phyloP scores from a whole-genome alignment of 2,329 filamentous ascomycete genomes.

The Cladophialophora yegresii region DNA sequence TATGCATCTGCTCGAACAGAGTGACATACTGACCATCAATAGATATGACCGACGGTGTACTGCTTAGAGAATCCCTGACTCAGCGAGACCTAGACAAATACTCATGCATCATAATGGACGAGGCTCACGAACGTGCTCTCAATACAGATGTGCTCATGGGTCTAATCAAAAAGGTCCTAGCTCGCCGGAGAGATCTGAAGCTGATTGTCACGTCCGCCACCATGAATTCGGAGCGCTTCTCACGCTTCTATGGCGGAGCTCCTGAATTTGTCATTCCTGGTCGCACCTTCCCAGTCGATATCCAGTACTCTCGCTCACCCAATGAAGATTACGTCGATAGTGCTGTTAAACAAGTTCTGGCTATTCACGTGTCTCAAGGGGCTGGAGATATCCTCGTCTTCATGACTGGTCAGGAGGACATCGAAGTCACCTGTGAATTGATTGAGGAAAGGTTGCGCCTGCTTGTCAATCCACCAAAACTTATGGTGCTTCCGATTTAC shows the following conservation, averaged over 20 bases:
- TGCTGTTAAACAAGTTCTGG: slow-evolving; percentile 90
- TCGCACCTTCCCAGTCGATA: slow-evolving; percentile 93
- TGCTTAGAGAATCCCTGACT: slow-evolving; percentile 88
- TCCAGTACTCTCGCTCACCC: slow-evolving; percentile 90
- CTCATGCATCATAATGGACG: slow-evolving; percentile 99
- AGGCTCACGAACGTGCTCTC: slow-evolving; percentile 92
- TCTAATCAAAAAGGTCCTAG: slow-evolving; percentile 93
- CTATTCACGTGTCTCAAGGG: slow-evolving; percentile 94
- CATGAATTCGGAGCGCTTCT: slow-evolving; percentile 97
- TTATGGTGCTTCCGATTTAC: slow-evolving; percentile 95
- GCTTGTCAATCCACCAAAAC: slow-evolving; percentile 89
- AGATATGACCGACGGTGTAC: slow-evolving; percentile 95
- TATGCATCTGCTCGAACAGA: background rate
- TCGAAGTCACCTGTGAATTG: slow-evolving; percentile 93
- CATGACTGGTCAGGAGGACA: slow-evolving; percentile 99
- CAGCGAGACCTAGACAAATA: slow-evolving; percentile 93
- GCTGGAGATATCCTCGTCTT: slow-evolving; percentile 94
- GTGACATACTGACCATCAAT: slow-evolving; percentile 26
- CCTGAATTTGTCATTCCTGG: slow-evolving; percentile 97
- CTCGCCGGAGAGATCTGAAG: slow-evolving; percentile 85
- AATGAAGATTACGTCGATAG: slow-evolving; percentile 98
- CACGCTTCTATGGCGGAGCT: slow-evolving; percentile 91
- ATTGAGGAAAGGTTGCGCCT: slow-evolving; percentile 83
- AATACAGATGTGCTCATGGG: slow-evolving; percentile 99
- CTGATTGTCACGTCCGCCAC: slow-evolving; percentile 97